Base-by-base conservation (phyloP, 1,284 basidiomycete genomes). In the Heterobasidion irregulare region DNA sequence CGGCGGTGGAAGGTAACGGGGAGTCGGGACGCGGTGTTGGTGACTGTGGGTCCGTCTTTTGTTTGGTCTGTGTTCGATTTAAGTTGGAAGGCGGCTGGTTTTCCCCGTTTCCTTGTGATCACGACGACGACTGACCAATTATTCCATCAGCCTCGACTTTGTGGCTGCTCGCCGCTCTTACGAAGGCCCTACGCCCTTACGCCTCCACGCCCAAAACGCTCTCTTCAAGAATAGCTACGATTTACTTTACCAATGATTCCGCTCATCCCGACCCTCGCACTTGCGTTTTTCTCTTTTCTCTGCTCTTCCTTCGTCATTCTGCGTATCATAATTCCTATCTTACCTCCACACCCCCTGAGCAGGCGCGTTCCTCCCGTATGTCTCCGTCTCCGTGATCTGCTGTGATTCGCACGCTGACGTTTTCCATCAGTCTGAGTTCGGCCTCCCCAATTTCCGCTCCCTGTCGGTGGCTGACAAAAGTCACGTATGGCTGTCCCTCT, bases 291-390 rank as follows among this genome's bases (percentile, higher is more conserved):
- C 62, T 88, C 86, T 52, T 84, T 88, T 70, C 66, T 81, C 63
- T 78, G 75, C 65, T 88, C 86, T 55, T 80, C 76, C 63, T 86
- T 86, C 64, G 77, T 87, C 63, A 80, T 89, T 70, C 77, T 88
- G 63, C 81, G 83, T 64, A 82, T 85, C 65, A 65, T 86, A 62
- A 74, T 86, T 64, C 84, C 86, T 57, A 82, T 87, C 65, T 67
- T 88, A 56, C 85, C 84, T 43, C 82, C 83, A 55, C 77, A 81
- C 63, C 82, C 84, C 46, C 72, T 87, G 65, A 86, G 82, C 69
- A 78, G 78, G 71, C 81, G 82, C 63, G 82, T 84, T 64, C 75
- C 80, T 67, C 83, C 83, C 52, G 85, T 87, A 65, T 59, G 82
- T 75, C 26, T 26, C 26, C 26, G 26, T 26, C 26, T 26, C 36